phyloP scores from a whole-genome alignment of 306 rosid species.

The Pachyrhizus erosus region DNA sequence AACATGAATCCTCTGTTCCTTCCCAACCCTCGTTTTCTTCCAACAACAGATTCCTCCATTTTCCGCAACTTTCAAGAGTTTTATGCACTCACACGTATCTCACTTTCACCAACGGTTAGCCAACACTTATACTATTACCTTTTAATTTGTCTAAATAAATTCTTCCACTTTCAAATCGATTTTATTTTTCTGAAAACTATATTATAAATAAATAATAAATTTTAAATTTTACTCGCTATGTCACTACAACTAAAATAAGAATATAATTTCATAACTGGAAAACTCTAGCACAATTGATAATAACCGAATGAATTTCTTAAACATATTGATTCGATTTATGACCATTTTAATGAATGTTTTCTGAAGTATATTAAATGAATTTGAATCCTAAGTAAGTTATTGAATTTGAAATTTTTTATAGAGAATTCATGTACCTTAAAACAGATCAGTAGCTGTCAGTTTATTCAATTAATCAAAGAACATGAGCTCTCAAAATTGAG shows the following conservation, averaged over 20 bases:
- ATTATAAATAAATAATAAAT: too few relatives aligned
- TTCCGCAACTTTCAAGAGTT: neutral
- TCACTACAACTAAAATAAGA: too few relatives aligned
- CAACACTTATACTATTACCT: too few relatives aligned
- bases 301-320: too few relatives aligned
- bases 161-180: too few relatives aligned
- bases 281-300: too few relatives aligned
- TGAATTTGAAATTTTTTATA: neutral
- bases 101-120: neutral
- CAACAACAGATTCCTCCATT: slow-evolving; percentile 22
- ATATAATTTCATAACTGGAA: too few relatives aligned
- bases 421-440: neutral
- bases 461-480: neutral
- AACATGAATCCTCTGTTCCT: slow-evolving; percentile 30
- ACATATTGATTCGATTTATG: too few relatives aligned
- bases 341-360: neutral
- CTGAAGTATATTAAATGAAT: neutral
- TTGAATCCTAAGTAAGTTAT: neutral
- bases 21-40: neutral
- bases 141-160: too few relatives aligned
- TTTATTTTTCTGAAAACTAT: too few relatives aligned
- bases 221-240: neutral
- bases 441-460: neutral
- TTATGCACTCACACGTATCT: slow-evolving; percentile 23
- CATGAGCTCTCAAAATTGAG: neutral